These are phyloP conservation scores for Millerozyma acaciae DNA, from an alignment of 805 yeast species.

Conservation along the genomic window DNA sequence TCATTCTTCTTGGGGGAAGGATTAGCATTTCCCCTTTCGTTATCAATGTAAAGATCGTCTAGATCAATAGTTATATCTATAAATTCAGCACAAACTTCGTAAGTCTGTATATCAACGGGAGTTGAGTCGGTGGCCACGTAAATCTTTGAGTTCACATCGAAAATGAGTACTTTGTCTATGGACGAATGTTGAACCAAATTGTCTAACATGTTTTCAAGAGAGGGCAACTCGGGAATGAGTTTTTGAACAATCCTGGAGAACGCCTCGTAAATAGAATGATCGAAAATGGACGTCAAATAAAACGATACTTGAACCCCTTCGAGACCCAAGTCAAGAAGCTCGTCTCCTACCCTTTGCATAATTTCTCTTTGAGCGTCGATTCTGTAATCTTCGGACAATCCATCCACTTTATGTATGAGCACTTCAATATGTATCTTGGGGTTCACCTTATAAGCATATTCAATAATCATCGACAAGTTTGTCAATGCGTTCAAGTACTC, in stretches of 20 bases:
- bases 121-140: slow-evolving; percentile 95
- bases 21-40: slow-evolving; percentile 10
- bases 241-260: slow-evolving; percentile 91
- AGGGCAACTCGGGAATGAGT: slow-evolving; percentile 82
- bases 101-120: slow-evolving; percentile 92
- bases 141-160: slow-evolving; percentile 88
- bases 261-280: slow-evolving; percentile 94
- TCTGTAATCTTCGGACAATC: slow-evolving; percentile 88
- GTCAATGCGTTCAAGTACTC: slow-evolving; percentile 91
- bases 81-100: slow-evolving; percentile 96
- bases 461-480: slow-evolving; percentile 81
- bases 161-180: slow-evolving; percentile 88
- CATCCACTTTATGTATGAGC: slow-evolving; percentile 92
- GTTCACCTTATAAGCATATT: slow-evolving; percentile 78
- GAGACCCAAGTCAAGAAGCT: slow-evolving; percentile 79
- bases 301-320: slow-evolving; percentile 90
- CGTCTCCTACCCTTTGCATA: slow-evolving; percentile 94
- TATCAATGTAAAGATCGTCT: slow-evolving; percentile 58
- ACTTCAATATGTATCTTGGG: slow-evolving; percentile 88
- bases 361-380: slow-evolving; percentile 95
- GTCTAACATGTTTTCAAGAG: slow-evolving; percentile 83
- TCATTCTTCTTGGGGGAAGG: slow-evolving; percentile 22
- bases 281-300: slow-evolving; percentile 90
- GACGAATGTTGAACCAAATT: slow-evolving; percentile 83
- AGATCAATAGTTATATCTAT: slow-evolving; percentile 91